These are phyloP conservation scores for Metschnikowia lunata DNA, from an alignment of 805 yeast species.

Conservation along the genomic window DNA sequence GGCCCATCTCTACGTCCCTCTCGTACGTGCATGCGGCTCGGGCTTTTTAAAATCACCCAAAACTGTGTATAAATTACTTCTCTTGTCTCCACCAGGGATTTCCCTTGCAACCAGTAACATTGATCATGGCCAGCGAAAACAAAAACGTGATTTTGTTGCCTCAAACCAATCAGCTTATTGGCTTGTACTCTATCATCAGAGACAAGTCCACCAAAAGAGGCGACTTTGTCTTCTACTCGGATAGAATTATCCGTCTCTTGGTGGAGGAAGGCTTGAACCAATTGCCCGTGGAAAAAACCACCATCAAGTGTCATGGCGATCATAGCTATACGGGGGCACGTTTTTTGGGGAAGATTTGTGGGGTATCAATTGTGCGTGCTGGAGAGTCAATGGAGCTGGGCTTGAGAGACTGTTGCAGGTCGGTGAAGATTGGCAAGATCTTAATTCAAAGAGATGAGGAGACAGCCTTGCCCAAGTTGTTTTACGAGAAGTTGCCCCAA, in stretches of 20 bases:
- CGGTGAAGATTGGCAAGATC: constrained; percentile 94
- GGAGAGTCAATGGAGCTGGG: constrained; percentile 99
- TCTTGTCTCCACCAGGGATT: no score
- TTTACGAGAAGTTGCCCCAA: constrained; percentile 90
- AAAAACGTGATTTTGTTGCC: constrained; percentile 66
- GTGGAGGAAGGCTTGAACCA: constrained; percentile 96
- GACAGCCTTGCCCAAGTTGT: constrained; percentile 87
- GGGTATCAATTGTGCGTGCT: constrained; percentile 96
- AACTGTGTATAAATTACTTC: no score
- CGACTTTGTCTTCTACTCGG: constrained; percentile 93
- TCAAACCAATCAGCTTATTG: constrained; percentile 85
- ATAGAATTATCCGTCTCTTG: constrained; percentile 84
- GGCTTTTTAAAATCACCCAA: no score
- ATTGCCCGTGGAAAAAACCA: constrained; percentile 72
- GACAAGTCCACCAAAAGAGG: constrained; percentile 76
- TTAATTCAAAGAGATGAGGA: constrained; percentile 97
- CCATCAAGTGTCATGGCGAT: constrained; percentile 75
- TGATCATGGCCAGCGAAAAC: constrained; percentile 11
- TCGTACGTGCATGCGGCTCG: no score
- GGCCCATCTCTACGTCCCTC: no score
- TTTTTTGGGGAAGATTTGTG: constrained; percentile 91
- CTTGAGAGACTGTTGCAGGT: constrained; percentile 91
- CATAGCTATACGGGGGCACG: constrained; percentile 68
- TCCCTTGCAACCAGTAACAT: no score
- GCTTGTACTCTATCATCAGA: constrained; percentile 87